Evolutionary conservation across 352 stramenopile species (phyloP), one percentile per base, ranked within the genome.

Genomic region (Pythium brachiatum): DNA sequence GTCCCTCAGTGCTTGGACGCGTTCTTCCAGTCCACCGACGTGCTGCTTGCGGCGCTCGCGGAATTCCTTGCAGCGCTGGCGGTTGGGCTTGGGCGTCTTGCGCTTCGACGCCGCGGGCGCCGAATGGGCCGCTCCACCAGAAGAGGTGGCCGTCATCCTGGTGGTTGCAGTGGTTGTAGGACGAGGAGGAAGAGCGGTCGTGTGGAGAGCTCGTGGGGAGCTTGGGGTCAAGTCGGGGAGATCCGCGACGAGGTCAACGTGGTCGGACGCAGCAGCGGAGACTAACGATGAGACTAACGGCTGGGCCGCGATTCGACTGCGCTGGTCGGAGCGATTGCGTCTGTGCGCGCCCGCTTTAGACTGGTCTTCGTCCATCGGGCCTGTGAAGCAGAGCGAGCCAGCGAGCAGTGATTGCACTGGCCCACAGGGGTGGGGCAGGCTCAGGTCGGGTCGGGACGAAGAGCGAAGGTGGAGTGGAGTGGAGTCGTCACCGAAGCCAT

Each of bases 401-500:
- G n/a, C n/a, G n/a, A n/a, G n/a, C n/a, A n/a, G n/a, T n/a, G n/a
- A n/a, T n/a, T n/a, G n/a, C n/a, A n/a, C n/a, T n/a, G n/a, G n/a
- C n/a, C n/a, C n/a, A n/a, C n/a, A n/a, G n/a, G n/a, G n/a, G n/a
- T n/a, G n/a, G n/a, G n/a, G n/a, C n/a, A n/a, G n/a, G 9, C 43
- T 2, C 43, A 53, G 54, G 23, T 56, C 47, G 39, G 54, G 48
- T 57, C 20, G 50, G 27, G 29, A 11, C 20, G 21, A 52, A 15
- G 0, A 21, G 11, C 29, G 29, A 34, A 34, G 29, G 29, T 34
- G 29, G 29, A 34, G 29, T 34, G 29, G 44, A 53, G 25, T 57
- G 52, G 57, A 57, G 64, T 71, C 58, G 64, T 71, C 64, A 66
- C 64, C 64, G 64, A 71, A 71, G 64, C 64, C 64, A 71, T 71